A percentile compares a stretch with the other conserved stretches of the same genome.
Evolutionary conservation across 1,284 basidiomycete species (phyloP).

Genomic region (Cutaneotrichosporon sp.): DNA sequence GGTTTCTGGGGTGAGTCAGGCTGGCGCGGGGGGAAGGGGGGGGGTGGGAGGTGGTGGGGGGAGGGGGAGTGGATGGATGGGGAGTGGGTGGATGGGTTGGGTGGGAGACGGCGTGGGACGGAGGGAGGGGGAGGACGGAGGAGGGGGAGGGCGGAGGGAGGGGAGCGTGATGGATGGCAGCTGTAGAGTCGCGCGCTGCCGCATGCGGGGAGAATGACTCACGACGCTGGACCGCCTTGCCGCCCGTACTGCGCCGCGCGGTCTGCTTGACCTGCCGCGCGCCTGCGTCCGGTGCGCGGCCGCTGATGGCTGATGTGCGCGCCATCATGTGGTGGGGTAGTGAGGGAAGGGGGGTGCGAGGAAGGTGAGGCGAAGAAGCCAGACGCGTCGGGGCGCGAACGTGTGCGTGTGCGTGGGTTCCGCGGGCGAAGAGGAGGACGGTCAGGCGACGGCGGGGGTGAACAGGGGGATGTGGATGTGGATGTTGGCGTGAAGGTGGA

Average conservation of each 20-base stretch:
- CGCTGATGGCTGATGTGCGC: constrained; percentile 16
- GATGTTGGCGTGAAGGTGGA: neutral
- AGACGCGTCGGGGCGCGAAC: too few species aligned
- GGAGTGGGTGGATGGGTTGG: too few species aligned
- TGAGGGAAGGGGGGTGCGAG: neutral
- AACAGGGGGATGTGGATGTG: too few species aligned
- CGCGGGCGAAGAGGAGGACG: too few species aligned
- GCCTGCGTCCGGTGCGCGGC: constrained; percentile 4
- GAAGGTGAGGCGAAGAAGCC: neutral
- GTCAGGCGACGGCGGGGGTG: too few species aligned
- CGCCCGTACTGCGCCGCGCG: constrained; percentile 46
- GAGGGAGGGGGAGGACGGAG: neutral
- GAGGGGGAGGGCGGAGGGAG: too few species aligned
- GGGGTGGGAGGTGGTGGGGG: neutral
- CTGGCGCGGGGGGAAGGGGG: neutral
- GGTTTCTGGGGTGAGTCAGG: neutral
- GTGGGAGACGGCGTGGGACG: neutral
- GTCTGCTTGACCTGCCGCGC: constrained; percentile 33
- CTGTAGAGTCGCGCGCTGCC: too few species aligned
- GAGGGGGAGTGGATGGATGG: neutral
- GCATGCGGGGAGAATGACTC: too few species aligned
- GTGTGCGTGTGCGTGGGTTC: too few species aligned
- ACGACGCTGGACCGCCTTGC: constrained; percentile 33
- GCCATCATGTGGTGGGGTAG: constrained; percentile 13
- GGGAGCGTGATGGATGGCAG: too few species aligned